Conservation (phyloP, 192 early-diverging fungal genomes). For the Globomyces pollinis-pini region DNA sequence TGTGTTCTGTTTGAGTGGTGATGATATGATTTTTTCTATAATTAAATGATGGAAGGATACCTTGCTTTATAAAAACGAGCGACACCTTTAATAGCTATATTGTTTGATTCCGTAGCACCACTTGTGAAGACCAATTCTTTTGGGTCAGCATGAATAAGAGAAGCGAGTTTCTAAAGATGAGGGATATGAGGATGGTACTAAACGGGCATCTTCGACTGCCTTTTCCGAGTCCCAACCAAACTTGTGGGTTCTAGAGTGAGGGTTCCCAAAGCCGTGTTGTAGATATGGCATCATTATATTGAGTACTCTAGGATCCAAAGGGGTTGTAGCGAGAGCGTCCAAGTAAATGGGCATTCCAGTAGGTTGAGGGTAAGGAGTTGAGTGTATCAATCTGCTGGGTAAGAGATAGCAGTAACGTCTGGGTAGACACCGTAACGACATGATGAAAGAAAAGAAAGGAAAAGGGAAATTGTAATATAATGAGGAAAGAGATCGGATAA, state of each 20-base stretch:
- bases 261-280: slow-evolving; percentile 89
- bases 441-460: too few relatives aligned
- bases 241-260: slow-evolving; percentile 92
- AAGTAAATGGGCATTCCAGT: slow-evolving; percentile 74
- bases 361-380: too few relatives aligned
- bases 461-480: too few relatives aligned
- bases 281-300: slow-evolving; percentile 92
- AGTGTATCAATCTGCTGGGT: too few relatives aligned
- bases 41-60: too few relatives aligned
- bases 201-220: slow-evolving; percentile 78
- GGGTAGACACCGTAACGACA: too few relatives aligned
- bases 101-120: slow-evolving; percentile 96
- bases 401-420: too few relatives aligned
- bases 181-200: slow-evolving; percentile 37
- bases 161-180: slow-evolving; percentile 81
- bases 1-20: slow-evolving; percentile 96
- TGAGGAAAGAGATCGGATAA: too few relatives aligned
- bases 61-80: slow-evolving; percentile 89
- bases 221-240: slow-evolving; percentile 96
- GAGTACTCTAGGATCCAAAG: slow-evolving; percentile 85
- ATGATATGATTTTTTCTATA: slow-evolving; percentile 86
- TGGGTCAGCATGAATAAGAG: slow-evolving; percentile 81
- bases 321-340: slow-evolving; percentile 83
- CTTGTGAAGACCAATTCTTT: slow-evolving; percentile 97
- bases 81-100: slow-evolving; percentile 87